Evolutionary conservation across 2,329 filamentous ascomycete genomes (phyloP).

Genomic region (Apiospora phragmitis): DNA sequence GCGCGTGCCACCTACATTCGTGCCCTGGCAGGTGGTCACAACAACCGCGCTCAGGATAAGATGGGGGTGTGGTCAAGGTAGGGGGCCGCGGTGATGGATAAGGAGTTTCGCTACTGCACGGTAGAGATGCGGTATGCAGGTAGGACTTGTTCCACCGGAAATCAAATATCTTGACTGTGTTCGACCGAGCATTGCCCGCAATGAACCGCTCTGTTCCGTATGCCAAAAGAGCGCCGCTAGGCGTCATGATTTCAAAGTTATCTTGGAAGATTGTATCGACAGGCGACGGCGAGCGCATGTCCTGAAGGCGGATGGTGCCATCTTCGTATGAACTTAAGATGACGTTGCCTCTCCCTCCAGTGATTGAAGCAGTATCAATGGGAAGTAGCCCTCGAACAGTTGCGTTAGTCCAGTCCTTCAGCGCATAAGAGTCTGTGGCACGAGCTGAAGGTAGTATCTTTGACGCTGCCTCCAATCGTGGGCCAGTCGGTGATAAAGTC

Average conservation of each 20-base stretch:
- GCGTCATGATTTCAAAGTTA: constrained; percentile 48
- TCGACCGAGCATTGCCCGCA: constrained; percentile 44
- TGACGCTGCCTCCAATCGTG: constrained; percentile 37
- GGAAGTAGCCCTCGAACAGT: constrained; percentile 49
- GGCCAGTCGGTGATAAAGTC: constrained; percentile 46
- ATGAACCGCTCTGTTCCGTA: constrained; percentile 54
- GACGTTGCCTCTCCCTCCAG: constrained; percentile 37
- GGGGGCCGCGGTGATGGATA: constrained; percentile 33
- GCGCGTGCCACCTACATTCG: constrained; percentile 49
- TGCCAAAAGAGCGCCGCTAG: constrained; percentile 48
- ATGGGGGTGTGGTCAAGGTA: constrained; percentile 21
- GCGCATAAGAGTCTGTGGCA: constrained; percentile 21
- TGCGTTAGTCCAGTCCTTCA: constrained; percentile 28
- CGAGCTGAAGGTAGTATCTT: constrained; percentile 27
- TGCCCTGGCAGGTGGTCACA: constrained; percentile 38
- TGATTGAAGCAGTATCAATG: constrained; percentile 34
- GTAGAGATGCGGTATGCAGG: constrained; percentile 47
- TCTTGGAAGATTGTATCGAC: constrained; percentile 53
- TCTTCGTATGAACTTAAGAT: constrained; percentile 56
- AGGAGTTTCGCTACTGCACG: constrained; percentile 42
- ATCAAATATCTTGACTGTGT: constrained; percentile 53
- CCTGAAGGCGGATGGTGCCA: constrained; percentile 51
- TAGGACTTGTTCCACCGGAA: constrained; percentile 52
- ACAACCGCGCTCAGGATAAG: constrained; percentile 15
- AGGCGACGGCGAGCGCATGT: constrained; percentile 48